phyloP scores from a whole-genome alignment of 83 land plant genomes.

The Isoetes engelmannii region DNA sequence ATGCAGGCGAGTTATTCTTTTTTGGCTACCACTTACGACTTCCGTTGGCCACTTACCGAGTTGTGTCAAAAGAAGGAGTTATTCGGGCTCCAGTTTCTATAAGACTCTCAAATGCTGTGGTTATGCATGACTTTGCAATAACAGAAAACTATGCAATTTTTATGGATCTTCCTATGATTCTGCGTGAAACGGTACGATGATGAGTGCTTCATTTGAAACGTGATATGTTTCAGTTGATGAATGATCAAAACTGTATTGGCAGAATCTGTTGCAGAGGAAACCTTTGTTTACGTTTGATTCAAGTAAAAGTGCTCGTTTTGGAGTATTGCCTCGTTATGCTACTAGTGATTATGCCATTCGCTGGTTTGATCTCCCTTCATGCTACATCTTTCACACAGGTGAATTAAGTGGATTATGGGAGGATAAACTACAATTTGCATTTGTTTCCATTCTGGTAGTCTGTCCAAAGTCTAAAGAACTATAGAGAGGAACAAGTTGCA shows the following conservation, averaged over 20 bases:
- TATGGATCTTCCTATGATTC: conserved; percentile 76
- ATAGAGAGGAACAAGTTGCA: no score
- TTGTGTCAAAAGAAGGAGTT: conserved; percentile 77
- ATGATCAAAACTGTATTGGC: background rate
- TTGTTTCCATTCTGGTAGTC: no score
- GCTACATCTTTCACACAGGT: conserved; percentile 96
- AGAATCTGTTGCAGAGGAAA: conserved; percentile 34
- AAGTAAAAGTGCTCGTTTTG: conserved; percentile 65
- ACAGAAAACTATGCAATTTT: conserved; percentile 95
- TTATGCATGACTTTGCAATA: conserved; percentile 99
- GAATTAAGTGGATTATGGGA: background rate
- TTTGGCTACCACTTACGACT: conserved; percentile 64
- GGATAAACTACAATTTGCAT: no score
- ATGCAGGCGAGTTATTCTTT: conserved; percentile 85
- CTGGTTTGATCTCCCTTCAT: conserved; percentile 92
- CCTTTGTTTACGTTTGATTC: conserved; percentile 56
- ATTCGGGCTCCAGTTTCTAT: conserved; percentile 91
- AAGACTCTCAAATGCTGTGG: conserved; percentile 57
- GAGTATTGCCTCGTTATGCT: conserved; percentile 89
- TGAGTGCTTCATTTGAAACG: no score
- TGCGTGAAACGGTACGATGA: conserved; percentile 5
- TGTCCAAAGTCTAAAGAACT: no score
- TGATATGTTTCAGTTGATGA: no score
- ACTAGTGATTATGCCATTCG: conserved; percentile 60
- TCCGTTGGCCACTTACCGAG: conserved; percentile 70